Conservation (phyloP, 2,329 filamentous ascomycete genomes). For the Aureobasidium sp. region DNA sequence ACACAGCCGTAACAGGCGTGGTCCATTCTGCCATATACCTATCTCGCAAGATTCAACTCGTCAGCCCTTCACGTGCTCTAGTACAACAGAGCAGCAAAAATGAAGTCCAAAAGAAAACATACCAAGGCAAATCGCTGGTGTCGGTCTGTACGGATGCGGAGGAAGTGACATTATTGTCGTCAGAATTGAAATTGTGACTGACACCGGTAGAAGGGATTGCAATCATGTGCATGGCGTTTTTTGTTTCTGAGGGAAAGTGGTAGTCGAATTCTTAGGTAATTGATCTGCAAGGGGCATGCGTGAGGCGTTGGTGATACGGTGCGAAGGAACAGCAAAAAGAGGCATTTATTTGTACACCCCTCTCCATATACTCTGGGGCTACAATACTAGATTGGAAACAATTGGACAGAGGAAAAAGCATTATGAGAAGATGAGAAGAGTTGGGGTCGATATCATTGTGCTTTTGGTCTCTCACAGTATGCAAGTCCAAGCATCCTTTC, state of each 20-base stretch:
- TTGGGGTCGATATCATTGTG: not conserved
- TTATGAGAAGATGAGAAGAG: not conserved
- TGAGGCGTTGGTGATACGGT: not conserved
- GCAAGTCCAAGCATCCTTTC: not conserved
- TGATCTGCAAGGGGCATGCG: not conserved
- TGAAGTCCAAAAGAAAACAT: not conserved
- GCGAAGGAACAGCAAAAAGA: not conserved
- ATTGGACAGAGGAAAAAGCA: not conserved
- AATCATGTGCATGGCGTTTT: constrained; percentile 5
- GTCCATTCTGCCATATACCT: constrained; percentile 1
- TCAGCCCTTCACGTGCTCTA: not conserved
- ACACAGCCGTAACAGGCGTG: not conserved
- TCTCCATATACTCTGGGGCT: not conserved
- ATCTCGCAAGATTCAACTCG: too few species aligned
- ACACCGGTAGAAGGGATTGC: not conserved
- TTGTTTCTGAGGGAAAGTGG: not conserved
- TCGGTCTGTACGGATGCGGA: not conserved
- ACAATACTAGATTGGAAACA: not conserved
- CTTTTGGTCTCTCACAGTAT: not conserved
- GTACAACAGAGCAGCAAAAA: not conserved
- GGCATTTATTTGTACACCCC: constrained; percentile 1
- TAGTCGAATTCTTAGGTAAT: constrained; percentile 3
- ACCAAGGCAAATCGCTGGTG: not conserved
- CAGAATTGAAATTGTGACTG: not conserved
- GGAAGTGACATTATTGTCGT: not conserved